Evolutionary conservation across 306 rosid genomes (phyloP), one percentile per base, ranked within the genome.

Genomic region (Senna tora): DNA sequence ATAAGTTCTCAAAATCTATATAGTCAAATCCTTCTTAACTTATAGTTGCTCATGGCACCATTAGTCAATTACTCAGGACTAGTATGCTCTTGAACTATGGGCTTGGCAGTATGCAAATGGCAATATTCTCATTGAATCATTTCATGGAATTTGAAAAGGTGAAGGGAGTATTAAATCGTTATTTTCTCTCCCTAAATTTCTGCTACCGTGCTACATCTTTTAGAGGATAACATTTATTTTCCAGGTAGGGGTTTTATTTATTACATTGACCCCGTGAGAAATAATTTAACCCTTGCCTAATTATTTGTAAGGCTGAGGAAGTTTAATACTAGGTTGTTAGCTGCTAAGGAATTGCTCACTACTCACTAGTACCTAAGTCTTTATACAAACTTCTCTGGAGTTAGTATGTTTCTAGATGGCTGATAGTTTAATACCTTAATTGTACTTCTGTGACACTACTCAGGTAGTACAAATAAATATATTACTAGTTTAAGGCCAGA

Each of bases 351-450:
- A 4, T 41, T 54, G 6, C 11, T 17, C 42, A 45, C 9, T 53
- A 10, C 11, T 17, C 42, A 45, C 9, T 53, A 22, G 25, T 56
- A 28, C 53, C 59, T 65, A 11, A 9, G 8, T 57, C 34, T 28
- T 52, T 45, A 43, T 14, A 13, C 16, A 43, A 57, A 45, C 79
- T 54, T 34, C 21, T 64, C 28, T n/a, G 28, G 7, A 19, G 10
- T n/a, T 30, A 9, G 14, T n/a, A 45, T 11, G 68, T 59, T 45
- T 63, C 16, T 8, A 39, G 62, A 38, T 33, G 72, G 9, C 9
- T 38, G 75, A 42, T 14, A 70, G 51, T n/a, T n/a, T n/a, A n/a
- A n/a, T n/a, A n/a, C n/a, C 65, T 25, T 54, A 22, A 55, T 13
- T 41, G 59, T 20, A 41, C 25, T 28, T 46, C 7, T 14, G 21